phyloP scores from a whole-genome alignment of 345 rosid species.

The Acer negundo region DNA sequence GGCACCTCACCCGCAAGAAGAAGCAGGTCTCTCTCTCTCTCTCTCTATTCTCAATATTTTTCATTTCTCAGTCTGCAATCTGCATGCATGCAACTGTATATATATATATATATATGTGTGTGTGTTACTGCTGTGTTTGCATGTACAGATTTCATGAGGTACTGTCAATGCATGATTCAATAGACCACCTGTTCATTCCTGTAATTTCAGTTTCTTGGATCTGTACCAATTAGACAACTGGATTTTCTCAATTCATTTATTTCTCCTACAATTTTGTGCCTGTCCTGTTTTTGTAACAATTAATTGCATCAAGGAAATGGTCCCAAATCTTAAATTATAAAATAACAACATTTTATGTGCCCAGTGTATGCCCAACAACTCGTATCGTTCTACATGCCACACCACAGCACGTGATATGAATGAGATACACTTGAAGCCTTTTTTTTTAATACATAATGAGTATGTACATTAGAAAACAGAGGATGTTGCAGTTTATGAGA shows the following conservation, averaged over 20 bases:
- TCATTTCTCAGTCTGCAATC: background rate
- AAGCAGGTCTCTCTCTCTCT: conserved; percentile 63
- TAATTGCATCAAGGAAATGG: background rate
- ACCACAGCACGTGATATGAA: background rate
- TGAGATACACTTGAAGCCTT: background rate
- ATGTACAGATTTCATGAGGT: background rate
- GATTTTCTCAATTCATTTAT: too few relatives aligned
- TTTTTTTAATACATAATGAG: background rate
- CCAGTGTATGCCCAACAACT: too few relatives aligned
- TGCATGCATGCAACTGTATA: background rate
- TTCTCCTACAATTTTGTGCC: too few relatives aligned
- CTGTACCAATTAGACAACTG: background rate
- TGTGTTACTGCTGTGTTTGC: background rate
- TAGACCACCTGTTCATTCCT: too few relatives aligned
- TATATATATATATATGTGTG: background rate
- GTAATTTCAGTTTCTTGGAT: background rate
- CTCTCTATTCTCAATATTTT: background rate
- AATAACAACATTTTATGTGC: background rate
- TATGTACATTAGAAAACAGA: background rate
- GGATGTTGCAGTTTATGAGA: background rate
- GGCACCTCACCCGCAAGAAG: conserved; percentile 98
- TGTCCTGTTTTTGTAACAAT: background rate
- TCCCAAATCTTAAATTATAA: background rate
- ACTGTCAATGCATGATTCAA: background rate
- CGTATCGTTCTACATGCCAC: too few relatives aligned